phyloP scores from a whole-genome alignment of 805 yeast genomes.

The Ogataea allantospora region DNA sequence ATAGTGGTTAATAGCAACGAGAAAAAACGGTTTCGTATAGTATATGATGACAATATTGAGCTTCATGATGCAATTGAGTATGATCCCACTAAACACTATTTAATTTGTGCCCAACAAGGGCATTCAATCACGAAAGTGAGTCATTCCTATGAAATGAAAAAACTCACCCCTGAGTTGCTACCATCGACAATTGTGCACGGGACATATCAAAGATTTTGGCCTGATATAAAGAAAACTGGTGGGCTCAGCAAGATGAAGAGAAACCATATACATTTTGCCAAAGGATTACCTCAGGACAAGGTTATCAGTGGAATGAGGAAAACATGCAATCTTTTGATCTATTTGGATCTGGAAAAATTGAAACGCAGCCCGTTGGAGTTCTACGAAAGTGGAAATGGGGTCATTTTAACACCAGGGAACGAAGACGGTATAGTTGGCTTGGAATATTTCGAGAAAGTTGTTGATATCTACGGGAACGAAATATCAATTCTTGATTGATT shows the following conservation, averaged over 20 bases:
- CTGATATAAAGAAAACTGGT: constrained; percentile 45
- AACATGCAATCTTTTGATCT: constrained; percentile 57
- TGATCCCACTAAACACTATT: constrained; percentile 26
- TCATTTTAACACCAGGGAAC: constrained; percentile 65
- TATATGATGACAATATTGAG: constrained; percentile 22
- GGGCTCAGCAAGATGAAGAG: constrained; percentile 71
- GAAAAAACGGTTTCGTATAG: constrained; percentile 67
- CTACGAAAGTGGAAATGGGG: constrained; percentile 69
- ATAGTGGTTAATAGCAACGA: constrained; percentile 62
- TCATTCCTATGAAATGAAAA: constrained; percentile 35
- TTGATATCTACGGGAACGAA: constrained; percentile 22
- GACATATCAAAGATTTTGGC: constrained; percentile 52
- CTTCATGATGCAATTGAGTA: constrained; percentile 5
- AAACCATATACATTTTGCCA: constrained; percentile 84
- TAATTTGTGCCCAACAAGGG: constrained; percentile 91
- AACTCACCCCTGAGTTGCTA: constrained; percentile 33
- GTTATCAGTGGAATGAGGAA: constrained; percentile 75
- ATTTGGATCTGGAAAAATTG: constrained; percentile 54
- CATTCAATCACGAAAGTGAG: constrained; percentile 59
- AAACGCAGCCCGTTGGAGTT: constrained; percentile 46
- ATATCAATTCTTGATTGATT: background rate
- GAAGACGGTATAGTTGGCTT: constrained; percentile 48
- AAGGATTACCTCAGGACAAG: constrained; percentile 43
- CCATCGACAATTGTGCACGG: constrained; percentile 75
- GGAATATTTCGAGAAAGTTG: constrained; percentile 39